These are phyloP conservation scores for Mollisia scopiformis DNA, from an alignment of 2,329 filamentous ascomycete genomes.

Conservation along the genomic window DNA sequence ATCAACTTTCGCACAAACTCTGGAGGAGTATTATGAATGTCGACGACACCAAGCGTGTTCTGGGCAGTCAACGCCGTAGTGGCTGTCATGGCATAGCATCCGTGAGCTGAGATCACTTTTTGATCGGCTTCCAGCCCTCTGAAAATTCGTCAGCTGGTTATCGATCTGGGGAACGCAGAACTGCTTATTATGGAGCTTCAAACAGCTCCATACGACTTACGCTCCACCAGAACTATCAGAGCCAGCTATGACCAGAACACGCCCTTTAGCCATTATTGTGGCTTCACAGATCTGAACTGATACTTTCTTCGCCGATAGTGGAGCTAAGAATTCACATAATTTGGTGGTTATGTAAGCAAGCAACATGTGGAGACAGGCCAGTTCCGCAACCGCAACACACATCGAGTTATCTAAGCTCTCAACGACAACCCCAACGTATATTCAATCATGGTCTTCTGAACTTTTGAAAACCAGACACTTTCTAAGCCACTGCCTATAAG, in stretches of 20 bases:
- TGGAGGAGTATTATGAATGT: conserved; percentile 78
- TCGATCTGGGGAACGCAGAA: background rate
- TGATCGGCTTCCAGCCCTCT: conserved; percentile 96
- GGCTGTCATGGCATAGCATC: conserved; percentile 94
- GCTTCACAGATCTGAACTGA: background rate
- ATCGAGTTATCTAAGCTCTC: too few species aligned
- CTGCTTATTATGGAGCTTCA: too few species aligned
- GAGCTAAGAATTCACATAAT: background rate
- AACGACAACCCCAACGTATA: too few species aligned
- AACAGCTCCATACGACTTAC: conserved; percentile 52
- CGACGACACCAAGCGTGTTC: conserved; percentile 84
- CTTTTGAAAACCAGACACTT: too few species aligned
- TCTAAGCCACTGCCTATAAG: too few species aligned
- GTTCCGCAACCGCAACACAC: too few species aligned
- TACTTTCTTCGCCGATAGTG: background rate
- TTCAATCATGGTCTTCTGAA: too few species aligned
- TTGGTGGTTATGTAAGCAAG: background rate
- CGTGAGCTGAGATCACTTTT: conserved; percentile 89
- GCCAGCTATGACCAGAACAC: conserved; percentile 71
- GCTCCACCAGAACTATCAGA: conserved; percentile 78
- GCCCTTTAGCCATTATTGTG: conserved; percentile 38
- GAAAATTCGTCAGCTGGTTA: conserved; percentile 5
- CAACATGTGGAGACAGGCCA: too few species aligned
- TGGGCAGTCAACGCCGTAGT: conserved; percentile 96
- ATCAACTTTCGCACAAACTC: conserved; percentile 85